These are phyloP conservation scores for Quercus berberidifolia DNA, from an alignment of 306 rosid genomes.

Conservation along the genomic window DNA sequence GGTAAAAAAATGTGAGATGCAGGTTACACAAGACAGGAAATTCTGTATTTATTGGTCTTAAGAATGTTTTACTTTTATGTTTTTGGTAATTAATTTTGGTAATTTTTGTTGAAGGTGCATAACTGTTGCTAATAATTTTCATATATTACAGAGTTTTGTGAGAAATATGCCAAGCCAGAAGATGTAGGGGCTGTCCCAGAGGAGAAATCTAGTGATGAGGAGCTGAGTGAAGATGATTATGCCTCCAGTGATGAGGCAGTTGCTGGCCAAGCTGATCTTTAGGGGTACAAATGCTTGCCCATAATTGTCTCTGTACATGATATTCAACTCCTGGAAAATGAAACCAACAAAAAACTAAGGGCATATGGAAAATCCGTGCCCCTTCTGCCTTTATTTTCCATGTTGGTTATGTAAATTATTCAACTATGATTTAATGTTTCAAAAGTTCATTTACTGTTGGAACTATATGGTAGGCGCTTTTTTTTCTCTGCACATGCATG, in stretches of 20 bases:
- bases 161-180: constrained; percentile 79
- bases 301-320: constrained; percentile 41
- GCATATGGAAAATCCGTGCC: constrained; percentile 33
- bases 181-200: constrained; percentile 53
- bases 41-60: background rate
- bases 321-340: constrained; percentile 34
- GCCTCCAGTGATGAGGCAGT: constrained; percentile 60
- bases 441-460: constrained; percentile 16
- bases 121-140: background rate
- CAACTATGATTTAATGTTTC: constrained; percentile 36
- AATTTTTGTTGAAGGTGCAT: constrained; percentile 12
- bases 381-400: constrained; percentile 34
- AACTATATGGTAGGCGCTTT: background rate
- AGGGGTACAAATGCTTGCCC: constrained; percentile 22
- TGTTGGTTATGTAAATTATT: constrained; percentile 40
- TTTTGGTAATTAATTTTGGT: background rate
- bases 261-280: constrained; percentile 74
- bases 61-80: background rate
- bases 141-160: constrained; percentile 56
- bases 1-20: background rate
- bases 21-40: background rate
- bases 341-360: constrained; percentile 29
- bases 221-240: constrained; percentile 72
- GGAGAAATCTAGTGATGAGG: constrained; percentile 68
- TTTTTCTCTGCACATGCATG: background rate